Conservation (phyloP, 2,329 filamentous ascomycete genomes). For the Neopestalotiopsis sp. region DNA sequence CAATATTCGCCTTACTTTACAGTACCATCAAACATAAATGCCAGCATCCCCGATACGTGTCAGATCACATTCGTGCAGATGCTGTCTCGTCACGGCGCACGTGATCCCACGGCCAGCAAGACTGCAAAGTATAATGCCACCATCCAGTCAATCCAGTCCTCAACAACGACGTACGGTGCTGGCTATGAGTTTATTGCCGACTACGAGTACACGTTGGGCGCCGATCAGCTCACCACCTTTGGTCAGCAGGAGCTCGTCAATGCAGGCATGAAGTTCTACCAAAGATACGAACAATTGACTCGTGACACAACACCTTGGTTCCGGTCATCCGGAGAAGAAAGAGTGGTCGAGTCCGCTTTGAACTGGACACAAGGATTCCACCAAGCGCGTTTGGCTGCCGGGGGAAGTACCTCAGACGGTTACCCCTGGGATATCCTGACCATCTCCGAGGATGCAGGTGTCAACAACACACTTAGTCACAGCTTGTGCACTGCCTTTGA, state of each 20-base stretch:
- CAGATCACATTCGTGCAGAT: slow-evolving; percentile 79
- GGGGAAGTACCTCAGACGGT: slow-evolving; percentile 43
- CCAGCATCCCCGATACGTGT: slow-evolving; percentile 69
- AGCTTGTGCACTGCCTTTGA: slow-evolving; percentile 75
- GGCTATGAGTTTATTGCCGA: slow-evolving; percentile 72
- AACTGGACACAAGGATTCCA: slow-evolving; percentile 81
- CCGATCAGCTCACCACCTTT: slow-evolving; percentile 70
- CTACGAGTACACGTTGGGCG: slow-evolving; percentile 74
- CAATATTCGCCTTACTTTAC: slow-evolving; percentile 87
- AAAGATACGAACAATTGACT: slow-evolving; percentile 70
- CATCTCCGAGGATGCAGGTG: slow-evolving; percentile 67
- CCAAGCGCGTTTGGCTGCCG: slow-evolving; percentile 45
- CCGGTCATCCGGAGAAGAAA: slow-evolving; percentile 70
- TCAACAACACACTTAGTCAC: slow-evolving; percentile 85
- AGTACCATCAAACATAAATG: slow-evolving; percentile 68
- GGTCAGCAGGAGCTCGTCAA: slow-evolving; percentile 75
- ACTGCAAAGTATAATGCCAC: slow-evolving; percentile 65
- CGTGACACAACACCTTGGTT: slow-evolving; percentile 67
- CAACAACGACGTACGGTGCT: slow-evolving; percentile 59
- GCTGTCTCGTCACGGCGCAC: slow-evolving; percentile 82
- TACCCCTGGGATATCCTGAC: slow-evolving; percentile 63
- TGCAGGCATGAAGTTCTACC: slow-evolving; percentile 77
- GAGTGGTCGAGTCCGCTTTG: slow-evolving; percentile 75
- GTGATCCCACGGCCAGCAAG: slow-evolving; percentile 77
- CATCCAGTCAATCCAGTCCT: slow-evolving; percentile 67